A percentile compares a stretch with the other conserved stretches of the same genome.
Conservation (phyloP, 2,329 filamentous ascomycete species). For the Diaporthe australafricana region DNA sequence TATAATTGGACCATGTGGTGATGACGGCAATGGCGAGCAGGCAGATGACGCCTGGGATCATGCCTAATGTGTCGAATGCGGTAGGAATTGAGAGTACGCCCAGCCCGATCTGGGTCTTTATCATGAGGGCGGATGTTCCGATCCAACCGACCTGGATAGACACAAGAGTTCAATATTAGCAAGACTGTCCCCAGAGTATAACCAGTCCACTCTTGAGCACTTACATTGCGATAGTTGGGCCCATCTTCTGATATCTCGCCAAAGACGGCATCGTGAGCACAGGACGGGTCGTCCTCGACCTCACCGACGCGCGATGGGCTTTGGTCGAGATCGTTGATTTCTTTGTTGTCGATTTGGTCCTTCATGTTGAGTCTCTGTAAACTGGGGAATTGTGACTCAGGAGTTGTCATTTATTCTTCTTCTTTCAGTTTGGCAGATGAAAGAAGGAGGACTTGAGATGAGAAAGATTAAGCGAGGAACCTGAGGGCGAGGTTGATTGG, state of each 20-base stretch:
- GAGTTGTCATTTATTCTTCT: not conserved
- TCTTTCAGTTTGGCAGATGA: not conserved
- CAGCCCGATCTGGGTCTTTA: constrained; percentile 2
- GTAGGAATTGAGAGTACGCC: constrained; percentile 6
- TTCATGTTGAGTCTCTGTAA: not conserved
- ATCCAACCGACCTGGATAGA: not conserved
- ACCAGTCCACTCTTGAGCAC: not conserved
- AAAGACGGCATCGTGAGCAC: constrained; percentile 3
- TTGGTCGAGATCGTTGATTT: not conserved
- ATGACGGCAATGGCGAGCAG: not conserved
- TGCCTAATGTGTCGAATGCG: not conserved
- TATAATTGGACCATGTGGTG: constrained; percentile 17
- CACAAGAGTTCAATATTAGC: not conserved
- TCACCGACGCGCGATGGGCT: not conserved
- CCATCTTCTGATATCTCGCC: not conserved
- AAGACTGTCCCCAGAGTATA: not conserved
- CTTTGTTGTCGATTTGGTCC: not conserved
- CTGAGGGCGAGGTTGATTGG: not conserved
- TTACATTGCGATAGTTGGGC: constrained; percentile 2
- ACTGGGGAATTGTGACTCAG: not conserved
- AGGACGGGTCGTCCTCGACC: not conserved
- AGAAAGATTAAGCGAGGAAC: not conserved
- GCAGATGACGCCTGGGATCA: constrained; percentile 6
- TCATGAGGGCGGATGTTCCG: not conserved
- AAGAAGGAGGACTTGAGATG: not conserved